These are phyloP conservation scores for Inonotus hispidus DNA, from an alignment of 1,284 basidiomycete species.

Conservation along the genomic window DNA sequence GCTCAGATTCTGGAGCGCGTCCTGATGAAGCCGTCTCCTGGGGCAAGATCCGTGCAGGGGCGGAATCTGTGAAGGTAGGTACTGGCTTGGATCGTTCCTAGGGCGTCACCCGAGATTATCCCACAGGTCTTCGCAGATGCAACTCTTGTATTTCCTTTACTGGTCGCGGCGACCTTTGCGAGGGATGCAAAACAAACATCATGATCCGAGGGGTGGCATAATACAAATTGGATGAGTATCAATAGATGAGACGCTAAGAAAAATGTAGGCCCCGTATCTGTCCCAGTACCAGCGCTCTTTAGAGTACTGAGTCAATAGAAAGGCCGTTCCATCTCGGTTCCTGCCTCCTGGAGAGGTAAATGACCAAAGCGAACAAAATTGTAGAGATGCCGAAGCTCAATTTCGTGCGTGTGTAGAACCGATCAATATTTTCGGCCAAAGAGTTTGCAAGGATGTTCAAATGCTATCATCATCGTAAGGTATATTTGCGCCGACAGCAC, in stretches of 20 bases:
- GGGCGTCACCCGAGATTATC: background rate
- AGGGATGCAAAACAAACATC: conserved; percentile 28
- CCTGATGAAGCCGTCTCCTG: conserved; percentile 99
- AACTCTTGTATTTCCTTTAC: conserved; percentile 67
- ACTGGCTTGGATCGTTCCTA: background rate
- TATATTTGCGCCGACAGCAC: conserved; percentile 41
- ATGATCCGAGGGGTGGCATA: background rate
- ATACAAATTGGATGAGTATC: background rate
- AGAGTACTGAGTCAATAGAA: conserved; percentile 73
- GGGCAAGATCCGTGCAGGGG: conserved; percentile 94
- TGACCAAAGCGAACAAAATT: conserved; percentile 2
- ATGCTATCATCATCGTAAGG: conserved; percentile 15
- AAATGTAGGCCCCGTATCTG: conserved; percentile 84
- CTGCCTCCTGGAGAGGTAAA: background rate
- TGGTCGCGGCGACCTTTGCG: conserved; percentile 68
- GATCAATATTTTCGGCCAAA: background rate
- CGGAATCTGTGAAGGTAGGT: conserved; percentile 85
- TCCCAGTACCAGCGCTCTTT: conserved; percentile 63
- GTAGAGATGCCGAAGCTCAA: conserved; percentile 11
- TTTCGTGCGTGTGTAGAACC: conserved; percentile 11
- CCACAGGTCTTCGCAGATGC: conserved; percentile 54
- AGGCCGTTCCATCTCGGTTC: conserved; percentile 60
- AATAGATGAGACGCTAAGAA: background rate
- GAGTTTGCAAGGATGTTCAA: background rate
- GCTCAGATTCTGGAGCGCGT: conserved; percentile 93